Base-by-base conservation (phyloP, 169 alveolate genomes). In the Eimeria falciformis region DNA sequence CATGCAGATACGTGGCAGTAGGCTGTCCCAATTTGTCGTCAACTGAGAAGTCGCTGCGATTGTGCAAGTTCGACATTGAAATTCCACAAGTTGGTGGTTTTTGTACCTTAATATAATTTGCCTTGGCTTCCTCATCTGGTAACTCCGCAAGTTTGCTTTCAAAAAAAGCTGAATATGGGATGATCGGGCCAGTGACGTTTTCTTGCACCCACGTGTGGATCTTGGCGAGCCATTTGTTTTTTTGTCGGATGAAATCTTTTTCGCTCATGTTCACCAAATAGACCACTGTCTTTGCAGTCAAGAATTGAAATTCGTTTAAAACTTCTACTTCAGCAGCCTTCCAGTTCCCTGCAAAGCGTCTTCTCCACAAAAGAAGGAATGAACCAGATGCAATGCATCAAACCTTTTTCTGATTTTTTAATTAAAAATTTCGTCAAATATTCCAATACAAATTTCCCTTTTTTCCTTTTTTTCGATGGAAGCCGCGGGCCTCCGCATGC, bases 281-380 rank as follows among this genome's bases (percentile, higher is more conserved):
- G 21, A 99, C 99, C 21, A 98, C 98, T n/a, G 99, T 99, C 96
- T 99, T 99, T 5, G 99, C 99, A 23, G 99, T 99, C 68, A 99
- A 93, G 94, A 98, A 99, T 93, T 97, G 97, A 92, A 96, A 97
- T 88, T 97, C 91, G 68, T 93, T 93, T 45, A 93, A 25, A 65
- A 90, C 90, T 46, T 90, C 96, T 27, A 91, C 94, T 37, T 91
- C 94, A n/a, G 94, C 92, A 0, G 92, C 93, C 56, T 92, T 92
- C 94, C 94, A 92, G 94, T 92, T 73, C 53, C 91, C 94, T 92
- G 71, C 66, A 71, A 33, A 33, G 40, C 40, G 40, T 33, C 2
- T 33, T 33, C 40, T 33, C 40, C 40, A 33, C 40, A 33, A 2
- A 33, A 1, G 40, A 53, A 53, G 65, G 65, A 53, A 21, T 17